Evolutionary conservation across 1,284 basidiomycete genomes (phyloP).

Genomic region (Megacollybia platyphylla): DNA sequence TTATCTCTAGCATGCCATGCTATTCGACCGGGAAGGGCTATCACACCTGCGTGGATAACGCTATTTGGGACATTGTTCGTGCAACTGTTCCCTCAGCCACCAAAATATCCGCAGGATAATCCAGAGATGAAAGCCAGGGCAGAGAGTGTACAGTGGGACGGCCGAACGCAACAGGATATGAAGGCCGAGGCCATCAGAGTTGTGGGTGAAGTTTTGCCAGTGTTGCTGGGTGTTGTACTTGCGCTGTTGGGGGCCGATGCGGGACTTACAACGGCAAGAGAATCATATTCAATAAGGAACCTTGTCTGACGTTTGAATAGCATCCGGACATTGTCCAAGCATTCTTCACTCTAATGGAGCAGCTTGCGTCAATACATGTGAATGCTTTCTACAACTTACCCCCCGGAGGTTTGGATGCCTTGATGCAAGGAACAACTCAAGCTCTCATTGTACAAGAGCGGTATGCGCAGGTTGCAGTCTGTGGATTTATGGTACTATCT

Average conservation of each 20-base stretch:
- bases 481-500: too few species aligned
- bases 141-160: slow-evolving; percentile 19
- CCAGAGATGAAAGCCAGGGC: slow-evolving; percentile 21
- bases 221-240: slow-evolving; percentile 53
- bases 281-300: slow-evolving; percentile 34
- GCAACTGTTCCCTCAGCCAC: slow-evolving; percentile 64
- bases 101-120: slow-evolving; percentile 22
- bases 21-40: slow-evolving; percentile 45
- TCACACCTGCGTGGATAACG: slow-evolving; percentile 72
- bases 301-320: slow-evolving; percentile 19
- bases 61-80: slow-evolving; percentile 68
- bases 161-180: slow-evolving; percentile 11
- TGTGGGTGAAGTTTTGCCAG: slow-evolving; percentile 41
- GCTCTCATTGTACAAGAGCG: slow-evolving; percentile 73
- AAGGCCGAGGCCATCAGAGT: slow-evolving; percentile 27
- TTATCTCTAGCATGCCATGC: slow-evolving; percentile 70
- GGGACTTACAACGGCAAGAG: slow-evolving; percentile 47
- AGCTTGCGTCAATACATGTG: slow-evolving; percentile 70
- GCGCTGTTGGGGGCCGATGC: slow-evolving; percentile 22
- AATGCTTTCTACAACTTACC: slow-evolving; percentile 58
- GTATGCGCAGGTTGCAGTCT: slow-evolving; percentile 71
- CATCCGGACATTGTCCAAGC: slow-evolving; percentile 84
- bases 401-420: slow-evolving; percentile 49
- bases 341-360: slow-evolving; percentile 72
- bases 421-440: slow-evolving; percentile 62